Base-by-base conservation (phyloP, 306 rosid species). In the Erythrophleum fordii region DNA sequence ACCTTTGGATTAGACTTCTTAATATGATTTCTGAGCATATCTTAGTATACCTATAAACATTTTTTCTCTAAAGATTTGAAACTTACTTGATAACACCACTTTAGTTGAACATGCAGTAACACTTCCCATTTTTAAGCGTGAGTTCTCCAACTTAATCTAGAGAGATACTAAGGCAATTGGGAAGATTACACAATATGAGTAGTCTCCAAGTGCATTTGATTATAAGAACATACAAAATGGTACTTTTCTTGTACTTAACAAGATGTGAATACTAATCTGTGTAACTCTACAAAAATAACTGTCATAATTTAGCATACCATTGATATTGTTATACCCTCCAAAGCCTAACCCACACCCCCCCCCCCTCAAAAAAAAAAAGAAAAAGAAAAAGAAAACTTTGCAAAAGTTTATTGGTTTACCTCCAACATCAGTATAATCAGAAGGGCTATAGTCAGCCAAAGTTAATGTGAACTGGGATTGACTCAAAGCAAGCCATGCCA, bases 251-350 rank as follows among this genome's bases (percentile, higher is more conserved):
- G 41, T 35, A 20, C 51, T 39, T 37, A 45, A 49, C 55, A 49
- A 11, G 39, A n/a, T 66, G 51, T 25, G 44, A 39, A 64, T 76
- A 56, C 8, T 22, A 0, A 5, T 68, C 45, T 29, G 55, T 18
- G 60, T 77, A 64, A 69, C 58, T 46, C 58, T 78, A 61, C 62
- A 58, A 37, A 72, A 37, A 81, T 59, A 72, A 62, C 23, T 51
- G 72, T 77, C 79, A 60, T 20, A 60, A 72, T 48, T 69, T 37
- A 51, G 70, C 86, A 77, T 96, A 96, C 99, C 99, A 96, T 96
- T 67, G 99, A 93, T 82, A 96, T 62, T 60, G 94, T 76, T 68
- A 96, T 92, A 66, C 97, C 98, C 88, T 96, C 99, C 85, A 93
- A 83, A 73, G 98, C 99, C 85, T 96, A 98, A 84, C 99, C n/a